Percentiles rank a stretch among this genome's conserved stretches.
Evolutionary conservation across 2,329 filamentous ascomycete genomes (phyloP).

Genomic region (Zymoseptoria passerinii): DNA sequence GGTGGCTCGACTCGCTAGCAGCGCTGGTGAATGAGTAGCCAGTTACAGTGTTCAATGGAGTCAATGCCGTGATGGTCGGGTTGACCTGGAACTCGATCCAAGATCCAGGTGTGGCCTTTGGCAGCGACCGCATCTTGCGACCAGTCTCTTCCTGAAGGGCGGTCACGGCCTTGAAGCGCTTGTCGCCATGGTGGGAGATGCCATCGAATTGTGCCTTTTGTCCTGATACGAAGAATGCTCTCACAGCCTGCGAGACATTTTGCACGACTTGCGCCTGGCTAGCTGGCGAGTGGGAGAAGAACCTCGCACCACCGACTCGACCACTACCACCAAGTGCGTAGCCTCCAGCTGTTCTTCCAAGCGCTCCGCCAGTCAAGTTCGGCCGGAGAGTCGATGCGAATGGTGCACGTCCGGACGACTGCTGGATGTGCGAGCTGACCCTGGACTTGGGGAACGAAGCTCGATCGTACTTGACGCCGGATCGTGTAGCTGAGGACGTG

Average conservation of each 20-base stretch:
- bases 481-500: slow-evolving; percentile 38
- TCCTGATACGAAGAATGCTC: slow-evolving; percentile 86
- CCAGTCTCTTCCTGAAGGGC: slow-evolving; percentile 64
- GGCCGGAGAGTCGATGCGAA: slow-evolving; percentile 85
- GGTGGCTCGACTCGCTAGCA: slow-evolving; percentile 43
- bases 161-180: slow-evolving; percentile 70
- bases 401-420: slow-evolving; percentile 66
- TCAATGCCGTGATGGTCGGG: slow-evolving; percentile 83
- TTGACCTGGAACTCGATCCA: slow-evolving; percentile 82
- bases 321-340: slow-evolving; percentile 65
- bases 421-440: slow-evolving; percentile 48
- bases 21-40: slow-evolving; percentile 36
- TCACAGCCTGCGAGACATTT: slow-evolving; percentile 88
- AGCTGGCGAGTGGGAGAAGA: slow-evolving; percentile 83
- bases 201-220: slow-evolving; percentile 85
- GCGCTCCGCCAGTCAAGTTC: slow-evolving; percentile 79
- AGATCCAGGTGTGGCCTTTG: slow-evolving; percentile 59
- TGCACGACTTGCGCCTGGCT: slow-evolving; percentile 83
- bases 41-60: slow-evolving; percentile 56
- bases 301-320: slow-evolving; percentile 62
- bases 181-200: slow-evolving; percentile 60
- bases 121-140: slow-evolving; percentile 55
- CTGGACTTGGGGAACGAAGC: slow-evolving; percentile 49
- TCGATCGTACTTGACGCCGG: slow-evolving; percentile 40
- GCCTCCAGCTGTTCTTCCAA: slow-evolving; percentile 81